phyloP scores from a whole-genome alignment of 2,329 filamentous ascomycete genomes.

The Penicillium sp. region DNA sequence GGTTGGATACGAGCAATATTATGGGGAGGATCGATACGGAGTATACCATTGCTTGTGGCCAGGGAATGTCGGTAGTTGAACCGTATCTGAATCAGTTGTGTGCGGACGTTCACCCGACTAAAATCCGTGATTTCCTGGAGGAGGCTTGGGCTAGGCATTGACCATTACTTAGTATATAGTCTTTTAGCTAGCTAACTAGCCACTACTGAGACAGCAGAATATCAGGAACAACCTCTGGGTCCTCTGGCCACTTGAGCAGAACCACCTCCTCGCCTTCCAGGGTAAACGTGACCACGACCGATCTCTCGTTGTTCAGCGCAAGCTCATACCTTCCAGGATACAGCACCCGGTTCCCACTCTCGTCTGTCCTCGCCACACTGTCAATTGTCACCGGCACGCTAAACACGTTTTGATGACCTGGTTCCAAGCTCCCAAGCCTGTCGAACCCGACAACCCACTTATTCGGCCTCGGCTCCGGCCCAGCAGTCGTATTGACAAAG shows the following conservation, averaged over 20 bases:
- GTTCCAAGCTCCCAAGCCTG: slow-evolving; percentile 33
- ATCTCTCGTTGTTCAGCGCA: slow-evolving; percentile 47
- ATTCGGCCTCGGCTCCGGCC: slow-evolving; percentile 47
- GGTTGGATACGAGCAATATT: slow-evolving; percentile 1
- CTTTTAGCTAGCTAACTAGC: too few species aligned
- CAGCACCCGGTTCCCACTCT: slow-evolving; percentile 43
- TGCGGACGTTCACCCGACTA: neutral
- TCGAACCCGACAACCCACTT: slow-evolving; percentile 50
- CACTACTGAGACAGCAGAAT: neutral
- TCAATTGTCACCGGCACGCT: slow-evolving; percentile 45
- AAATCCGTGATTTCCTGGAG: too few species aligned
- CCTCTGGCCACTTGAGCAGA: slow-evolving; percentile 42
- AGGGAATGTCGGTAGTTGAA: slow-evolving; percentile 10
- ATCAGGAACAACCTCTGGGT: neutral
- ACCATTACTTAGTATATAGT: too few species aligned
- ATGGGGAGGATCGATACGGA: slow-evolving; percentile 14
- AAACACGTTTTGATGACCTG: slow-evolving; percentile 32
- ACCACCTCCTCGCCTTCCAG: slow-evolving; percentile 39
- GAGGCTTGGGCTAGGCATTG: too few species aligned
- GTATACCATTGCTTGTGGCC: slow-evolving; percentile 17
- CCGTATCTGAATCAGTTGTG: slow-evolving; percentile 8
- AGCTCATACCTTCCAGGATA: slow-evolving; percentile 50
- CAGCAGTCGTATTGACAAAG: slow-evolving; percentile 45
- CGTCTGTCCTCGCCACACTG: slow-evolving; percentile 43
- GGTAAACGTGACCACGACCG: slow-evolving; percentile 37